Percentiles rank a stretch among this genome's conserved stretches.
phyloP scores from a whole-genome alignment of 179 eudicot genomes.

The Pouteria campechiana region DNA sequence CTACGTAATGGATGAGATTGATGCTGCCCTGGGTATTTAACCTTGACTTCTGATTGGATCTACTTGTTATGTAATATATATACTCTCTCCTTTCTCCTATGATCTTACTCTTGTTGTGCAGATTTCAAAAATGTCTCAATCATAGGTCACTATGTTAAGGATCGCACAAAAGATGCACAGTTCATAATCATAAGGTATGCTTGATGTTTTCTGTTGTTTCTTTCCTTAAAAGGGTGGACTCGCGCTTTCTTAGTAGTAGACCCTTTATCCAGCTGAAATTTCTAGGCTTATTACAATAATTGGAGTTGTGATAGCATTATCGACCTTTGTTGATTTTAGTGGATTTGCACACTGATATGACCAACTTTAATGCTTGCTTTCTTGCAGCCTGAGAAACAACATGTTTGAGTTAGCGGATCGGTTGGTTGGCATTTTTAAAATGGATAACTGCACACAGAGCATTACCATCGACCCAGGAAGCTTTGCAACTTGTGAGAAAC shows the following conservation, averaged over 20 bases:
- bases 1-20: slow-evolving; percentile 98
- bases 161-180: slow-evolving; percentile 94
- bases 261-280: no score
- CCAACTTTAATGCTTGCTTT: neutral
- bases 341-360: no score
- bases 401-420: slow-evolving; percentile 98
- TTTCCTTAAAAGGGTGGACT: neutral
- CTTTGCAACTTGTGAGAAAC: slow-evolving; percentile 59
- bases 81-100: neutral
- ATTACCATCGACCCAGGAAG: slow-evolving; percentile 86
- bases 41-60: no score
- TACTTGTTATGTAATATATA: neutral
- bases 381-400: slow-evolving; percentile 92
- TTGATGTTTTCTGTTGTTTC: slow-evolving; percentile 1
- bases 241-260: no score
- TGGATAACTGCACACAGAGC: slow-evolving; percentile 93
- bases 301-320: no score
- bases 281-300: no score
- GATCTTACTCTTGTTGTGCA: slow-evolving; percentile 7
- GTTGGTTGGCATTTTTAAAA: slow-evolving; percentile 96
- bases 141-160: slow-evolving; percentile 96
- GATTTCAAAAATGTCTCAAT: slow-evolving; percentile 98
- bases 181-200: slow-evolving; percentile 87
- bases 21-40: slow-evolving; percentile 85
- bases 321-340: no score